These are phyloP conservation scores for Citrullus colocynthis DNA, from an alignment of 306 rosid genomes.

Conservation along the genomic window DNA sequence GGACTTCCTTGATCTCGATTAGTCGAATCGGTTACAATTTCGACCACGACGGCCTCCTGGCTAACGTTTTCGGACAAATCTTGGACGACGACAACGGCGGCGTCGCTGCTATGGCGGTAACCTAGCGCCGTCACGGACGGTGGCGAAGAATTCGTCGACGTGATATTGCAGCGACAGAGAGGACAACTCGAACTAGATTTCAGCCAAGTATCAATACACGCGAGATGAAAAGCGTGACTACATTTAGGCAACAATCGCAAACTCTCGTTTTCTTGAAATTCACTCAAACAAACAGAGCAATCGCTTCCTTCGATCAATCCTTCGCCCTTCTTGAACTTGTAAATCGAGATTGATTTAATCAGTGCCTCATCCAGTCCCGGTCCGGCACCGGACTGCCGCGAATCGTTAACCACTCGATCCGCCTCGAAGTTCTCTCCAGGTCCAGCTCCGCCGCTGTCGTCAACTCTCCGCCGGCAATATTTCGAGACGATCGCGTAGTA, in stretches of 20 bases:
- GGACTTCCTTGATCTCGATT: background rate
- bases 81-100: conserved; percentile 23
- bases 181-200: conserved; percentile 57
- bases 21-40: conserved; percentile 5
- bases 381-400: conserved; percentile 12
- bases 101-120: conserved; percentile 23
- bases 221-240: conserved; percentile 67
- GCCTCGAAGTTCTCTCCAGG: conserved; percentile 4
- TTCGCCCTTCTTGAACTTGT: conserved; percentile 31
- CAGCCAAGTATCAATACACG: conserved; percentile 72
- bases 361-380: conserved; percentile 42
- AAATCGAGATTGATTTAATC: conserved; percentile 43
- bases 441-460: background rate
- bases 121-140: conserved; percentile 19
- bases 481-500: conserved; percentile 55
- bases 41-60: conserved; percentile 12
- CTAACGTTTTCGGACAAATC: conserved; percentile 4
- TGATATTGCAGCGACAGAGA: conserved; percentile 40
- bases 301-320: conserved; percentile 43
- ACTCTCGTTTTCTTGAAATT: conserved; percentile 56
- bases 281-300: conserved; percentile 65
- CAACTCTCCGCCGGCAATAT: conserved; percentile 22
- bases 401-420: conserved; percentile 3
- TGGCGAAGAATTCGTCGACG: background rate
- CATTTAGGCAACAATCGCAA: conserved; percentile 60